Base-by-base conservation (phyloP, 2,329 filamentous ascomycete species). In the Aspergillus glaucus region DNA sequence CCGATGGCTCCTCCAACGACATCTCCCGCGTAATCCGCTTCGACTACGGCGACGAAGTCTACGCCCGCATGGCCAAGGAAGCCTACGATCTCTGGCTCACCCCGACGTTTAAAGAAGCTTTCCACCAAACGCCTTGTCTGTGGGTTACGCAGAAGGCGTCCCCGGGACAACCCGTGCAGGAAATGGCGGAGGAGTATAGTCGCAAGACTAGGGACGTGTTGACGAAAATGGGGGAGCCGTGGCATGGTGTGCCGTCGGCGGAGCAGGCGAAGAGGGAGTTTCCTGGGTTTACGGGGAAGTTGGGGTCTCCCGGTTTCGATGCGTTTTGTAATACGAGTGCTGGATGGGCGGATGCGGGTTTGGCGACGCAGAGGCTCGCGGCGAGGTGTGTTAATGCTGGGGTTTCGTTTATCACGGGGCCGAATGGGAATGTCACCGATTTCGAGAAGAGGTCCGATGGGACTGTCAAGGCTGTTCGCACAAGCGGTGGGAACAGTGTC, bases 41-140 rank as follows among this genome's bases (percentile, higher is more conserved):
- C 44, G 63, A 95, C 74, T 96, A 96, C 62, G 83, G 85, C 2
- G 83, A 91, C 60, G 72, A 79, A 0, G 76, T 84, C 19, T 95
- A 95, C 68, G 80, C 88, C 2, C 69, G 75, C 10, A 80, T 95
- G 36, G 87, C 82, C 15, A 76, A 79, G 34, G 75, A 82, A 44
- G 88, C 88, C 1, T 85, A 86, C 62, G 68, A 74, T 85, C 87
- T 81, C 82, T 51, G 74, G 74, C 50, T 77, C 78, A 61, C 68
- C 66, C 56, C 79, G 73, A 54, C 56, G 5, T 48, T 59, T 41
- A 46, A 47, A 1, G 52, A 58, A 24, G 55, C 55, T 39, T 62
- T 60, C 48, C 56, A 62, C 40, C 50, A 55, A 14, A 56, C 59
- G 0, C 55, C 59, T 0, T 61, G 58, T 34, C 43, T 62, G 4